Evolutionary conservation across 2,329 filamentous ascomycete species (phyloP), one percentile per base, ranked within the genome.

Genomic region (Ophiobolus disseminans): DNA sequence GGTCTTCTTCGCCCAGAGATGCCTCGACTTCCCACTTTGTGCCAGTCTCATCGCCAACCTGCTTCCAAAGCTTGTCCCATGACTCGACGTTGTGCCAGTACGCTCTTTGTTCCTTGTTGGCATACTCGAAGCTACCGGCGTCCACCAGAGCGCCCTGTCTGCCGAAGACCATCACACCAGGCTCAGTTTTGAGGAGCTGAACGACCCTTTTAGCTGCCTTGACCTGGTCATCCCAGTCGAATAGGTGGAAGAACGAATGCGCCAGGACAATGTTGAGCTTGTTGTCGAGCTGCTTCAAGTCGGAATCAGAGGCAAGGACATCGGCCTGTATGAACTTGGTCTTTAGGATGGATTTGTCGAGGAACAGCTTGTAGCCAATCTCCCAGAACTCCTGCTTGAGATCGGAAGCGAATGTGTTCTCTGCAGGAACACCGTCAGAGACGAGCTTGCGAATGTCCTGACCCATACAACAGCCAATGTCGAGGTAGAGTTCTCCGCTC

Each of bases 281-380:
- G 4, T 71, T 73, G 21, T 73, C 59, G 21, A 79, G 51, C 30
- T 70, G 45, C 11, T 63, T 65, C 23, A 77, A 50, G 6, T 53
- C 54, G 1, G 68, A 69, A 10, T 65, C 49, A 5, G 55, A 23
- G 26, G 69, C 62, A 25, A 73, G 63, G 25, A 84, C 68, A 50
- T 85, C 79, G 16, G 80, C 82, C 3, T 76, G 63, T 30, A 86
- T 73, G 57, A 85, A 84, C 1, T 71, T 74, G 1, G 76, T 76
- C 23, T 74, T 76, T 9, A 85, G 64, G 17, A 51, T 74, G 3
- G 69, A 55, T 35, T 61, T 62, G 56, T 75, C 72, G 4, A 59
- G 54, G 47, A 75, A 75, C 23, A 74, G 48, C 10, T 71, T 63
- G 45, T 70, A 84, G 16, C 84, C 83, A 14, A 82, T 70, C 14